Evolutionary conservation across 139 green algal genomes (phyloP), one percentile per base, ranked within the genome.

Genomic region (Eudorina sp.): DNA sequence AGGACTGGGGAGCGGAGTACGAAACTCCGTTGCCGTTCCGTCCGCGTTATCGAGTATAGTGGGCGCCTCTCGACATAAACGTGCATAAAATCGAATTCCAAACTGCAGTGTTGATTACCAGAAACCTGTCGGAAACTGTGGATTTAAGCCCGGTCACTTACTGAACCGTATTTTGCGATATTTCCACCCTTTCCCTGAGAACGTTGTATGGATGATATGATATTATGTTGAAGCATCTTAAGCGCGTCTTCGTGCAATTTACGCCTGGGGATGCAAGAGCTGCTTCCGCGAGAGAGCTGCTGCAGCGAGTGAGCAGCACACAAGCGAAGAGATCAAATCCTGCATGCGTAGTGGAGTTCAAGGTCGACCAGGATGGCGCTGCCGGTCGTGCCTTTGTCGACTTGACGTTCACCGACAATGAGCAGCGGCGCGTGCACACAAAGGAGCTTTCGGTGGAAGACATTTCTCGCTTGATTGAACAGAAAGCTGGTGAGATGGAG

Each of bases 161-260:
- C n/a, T n/a, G n/a, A n/a, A n/a, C n/a, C n/a, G n/a, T n/a, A n/a
- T n/a, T n/a, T n/a, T n/a, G n/a, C n/a, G n/a, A n/a, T n/a, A n/a
- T n/a, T n/a, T n/a, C n/a, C n/a, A n/a, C n/a, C n/a, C n/a, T n/a
- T n/a, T n/a, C n/a, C n/a, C n/a, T n/a, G n/a, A n/a, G n/a, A 6
- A 34, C 3, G 7, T 66, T 72, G n/a, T 72, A 72, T 72, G 23
- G n/a, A 46, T 14, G 66, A 53, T 38, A 79, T 79, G 70, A 43
- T 45, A 60, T 19, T 31, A 88, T 88, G 83, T 53, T 88, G 16
- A 88, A 88, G 38, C 89, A 92, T 29, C 31, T 94, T 25, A 92
- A 92, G 53, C 83, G 88, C 6, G 89, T 94, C 11, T 92, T 92
- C 48, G 85, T 94, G 0, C 69, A 84, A n/a, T 94, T 94, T 27